phyloP scores from a whole-genome alignment of 2,329 filamentous ascomycete genomes.

The Stylonectria norvegica region DNA sequence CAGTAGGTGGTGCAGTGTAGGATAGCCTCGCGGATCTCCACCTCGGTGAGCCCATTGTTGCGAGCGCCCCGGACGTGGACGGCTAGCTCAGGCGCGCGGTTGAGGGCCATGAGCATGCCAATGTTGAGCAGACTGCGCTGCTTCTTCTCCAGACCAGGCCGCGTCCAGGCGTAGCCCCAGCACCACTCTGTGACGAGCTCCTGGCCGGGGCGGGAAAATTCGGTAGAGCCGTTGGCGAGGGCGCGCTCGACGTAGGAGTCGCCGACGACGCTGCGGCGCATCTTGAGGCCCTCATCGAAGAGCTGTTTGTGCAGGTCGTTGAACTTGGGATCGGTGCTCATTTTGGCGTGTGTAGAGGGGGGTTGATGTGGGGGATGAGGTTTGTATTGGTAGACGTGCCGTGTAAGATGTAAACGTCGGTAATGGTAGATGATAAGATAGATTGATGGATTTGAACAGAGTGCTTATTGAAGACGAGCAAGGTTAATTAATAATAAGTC shows the following conservation, averaged over 20 bases:
- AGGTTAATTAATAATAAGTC: too few relatives aligned
- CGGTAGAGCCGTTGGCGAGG: slow-evolving; percentile 46
- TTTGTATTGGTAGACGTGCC: too few relatives aligned
- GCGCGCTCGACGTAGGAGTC: slow-evolving; percentile 56
- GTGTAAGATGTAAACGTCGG: too few relatives aligned
- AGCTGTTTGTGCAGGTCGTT: slow-evolving; percentile 33
- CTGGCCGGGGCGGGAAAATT: slow-evolving; percentile 57
- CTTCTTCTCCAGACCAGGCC: slow-evolving; percentile 59
- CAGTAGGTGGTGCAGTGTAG: slow-evolving; percentile 42
- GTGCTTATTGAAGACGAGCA: too few relatives aligned
- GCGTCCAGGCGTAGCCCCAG: slow-evolving; percentile 61
- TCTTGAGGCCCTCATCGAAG: slow-evolving; percentile 57
- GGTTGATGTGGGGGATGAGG: too few relatives aligned
- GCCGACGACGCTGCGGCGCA: slow-evolving; percentile 57
- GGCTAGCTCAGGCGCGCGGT: slow-evolving; percentile 54
- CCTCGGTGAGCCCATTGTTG: slow-evolving; percentile 57
- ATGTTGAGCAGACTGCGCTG: slow-evolving; percentile 52
- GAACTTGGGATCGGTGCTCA: slow-evolving; percentile 8
- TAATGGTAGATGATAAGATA: too few relatives aligned
- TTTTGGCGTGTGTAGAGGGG: too few relatives aligned
- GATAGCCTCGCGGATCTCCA: slow-evolving; percentile 53
- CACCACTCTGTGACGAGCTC: slow-evolving; percentile 58
- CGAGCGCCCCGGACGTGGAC: slow-evolving; percentile 60
- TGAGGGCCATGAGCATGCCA: slow-evolving; percentile 60
- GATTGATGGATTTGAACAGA: too few relatives aligned